Evolutionary conservation across 2,329 filamentous ascomycete genomes (phyloP).

Genomic region (Colletotrichum phormii): DNA sequence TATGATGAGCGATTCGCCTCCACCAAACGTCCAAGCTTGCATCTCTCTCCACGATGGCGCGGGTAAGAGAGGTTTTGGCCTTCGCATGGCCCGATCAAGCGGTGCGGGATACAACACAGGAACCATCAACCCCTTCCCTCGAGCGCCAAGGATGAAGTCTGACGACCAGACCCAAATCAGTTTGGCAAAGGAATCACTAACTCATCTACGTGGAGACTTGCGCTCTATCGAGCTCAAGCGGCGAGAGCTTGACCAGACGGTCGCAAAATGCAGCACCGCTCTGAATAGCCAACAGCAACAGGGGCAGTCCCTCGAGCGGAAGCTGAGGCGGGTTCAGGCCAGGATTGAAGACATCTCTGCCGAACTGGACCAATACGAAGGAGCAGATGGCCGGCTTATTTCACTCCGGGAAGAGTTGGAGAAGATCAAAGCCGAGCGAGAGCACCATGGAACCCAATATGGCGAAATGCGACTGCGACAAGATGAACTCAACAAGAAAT

Average conservation of each 20-base stretch:
- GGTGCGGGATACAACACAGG: conserved; percentile 47
- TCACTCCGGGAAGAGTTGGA: conserved; percentile 68
- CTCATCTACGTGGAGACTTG: conserved; percentile 67
- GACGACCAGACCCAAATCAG: conserved; percentile 76
- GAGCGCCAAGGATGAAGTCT: conserved; percentile 80
- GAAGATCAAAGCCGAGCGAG: conserved; percentile 57
- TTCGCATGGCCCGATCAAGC: conserved; percentile 28
- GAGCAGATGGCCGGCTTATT: conserved; percentile 75
- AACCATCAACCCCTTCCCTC: conserved; percentile 58
- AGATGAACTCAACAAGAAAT: conserved; percentile 57
- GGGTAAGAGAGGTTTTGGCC: conserved; percentile 49
- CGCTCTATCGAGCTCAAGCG: conserved; percentile 62
- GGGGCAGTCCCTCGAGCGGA: conserved; percentile 59
- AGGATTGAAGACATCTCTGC: conserved; percentile 64
- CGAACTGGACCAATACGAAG: conserved; percentile 74
- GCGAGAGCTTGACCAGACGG: conserved; percentile 58
- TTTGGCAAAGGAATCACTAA: conserved; percentile 60
- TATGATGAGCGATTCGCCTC: conserved; percentile 72
- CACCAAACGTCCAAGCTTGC: conserved; percentile 78
- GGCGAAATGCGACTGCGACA: conserved; percentile 63
- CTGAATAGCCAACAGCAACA: conserved; percentile 55
- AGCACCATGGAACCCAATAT: conserved; percentile 66
- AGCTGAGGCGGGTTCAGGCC: conserved; percentile 70
- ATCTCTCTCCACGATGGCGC: conserved; percentile 71
- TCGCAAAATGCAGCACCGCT: conserved; percentile 60